Conservation (phyloP, 345 rosid genomes). For the Citrus sinensis region DVS_A1.0 CM039162.1:21711001-21711500, state of each 20-base stretch:
- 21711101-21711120: constrained; percentile 23
- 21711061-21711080: too few relatives aligned
- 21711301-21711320: constrained; percentile 27
- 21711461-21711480: constrained; percentile 11
- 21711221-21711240: constrained; percentile 22
- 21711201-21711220: constrained; percentile 56
- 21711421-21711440: constrained; percentile 19
- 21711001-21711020: constrained; percentile 60
- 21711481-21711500: constrained; percentile 10
- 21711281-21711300: constrained; percentile 11
- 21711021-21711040: constrained; percentile 18
- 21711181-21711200: constrained; percentile 63
- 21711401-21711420: constrained; percentile 7
- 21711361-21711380: not conserved
- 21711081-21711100: too few relatives aligned
- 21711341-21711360: not conserved
- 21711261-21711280: constrained; percentile 17
- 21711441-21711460: constrained; percentile 24
- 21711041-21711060: too few relatives aligned
- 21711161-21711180: constrained; percentile 46
- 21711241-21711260: constrained; percentile 38
- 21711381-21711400: not conserved
- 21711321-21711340: constrained; percentile 25
- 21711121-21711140: constrained; percentile 43
- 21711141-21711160: constrained; percentile 45